phyloP scores from a whole-genome alignment of 768 basidiomycete species.

The Mrakia hoshinonis region DNA sequence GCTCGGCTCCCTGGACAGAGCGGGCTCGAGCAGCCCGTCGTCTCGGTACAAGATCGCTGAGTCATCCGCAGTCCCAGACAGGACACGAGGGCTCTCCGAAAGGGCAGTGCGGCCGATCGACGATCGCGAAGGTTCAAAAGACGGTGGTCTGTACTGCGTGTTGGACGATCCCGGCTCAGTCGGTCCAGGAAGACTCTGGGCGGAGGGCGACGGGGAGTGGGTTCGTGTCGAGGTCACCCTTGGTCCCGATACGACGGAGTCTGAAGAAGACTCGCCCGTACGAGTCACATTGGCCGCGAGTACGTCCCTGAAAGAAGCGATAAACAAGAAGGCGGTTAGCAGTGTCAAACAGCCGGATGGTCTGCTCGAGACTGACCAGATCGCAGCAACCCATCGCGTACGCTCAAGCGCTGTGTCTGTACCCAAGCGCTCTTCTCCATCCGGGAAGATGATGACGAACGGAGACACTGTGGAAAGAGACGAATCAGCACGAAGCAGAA shows the following conservation, averaged over 20 bases:
- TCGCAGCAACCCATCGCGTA: conserved; percentile 14
- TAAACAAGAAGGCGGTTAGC: neutral
- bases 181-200: neutral
- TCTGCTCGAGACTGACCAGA: neutral
- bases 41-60: neutral
- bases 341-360: neutral
- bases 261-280: neutral
- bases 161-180: neutral
- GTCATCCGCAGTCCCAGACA: neutral
- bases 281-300: conserved; percentile 3
- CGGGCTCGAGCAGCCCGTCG: conserved; percentile 7
- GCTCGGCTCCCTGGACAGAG: neutral
- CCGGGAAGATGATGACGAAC: neutral
- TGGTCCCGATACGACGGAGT: no score
- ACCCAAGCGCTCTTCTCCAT: conserved; percentile 9
- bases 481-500: no score
- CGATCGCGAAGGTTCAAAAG: neutral
- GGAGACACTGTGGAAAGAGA: neutral
- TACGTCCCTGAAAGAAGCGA: neutral
- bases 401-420: neutral
- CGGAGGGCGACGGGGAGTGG: neutral
- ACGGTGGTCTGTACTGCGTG: neutral
- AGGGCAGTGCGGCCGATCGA: neutral
- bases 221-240: no score
- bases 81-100: neutral